Evolutionary conservation across 306 rosid genomes (phyloP), one percentile per base, ranked within the genome.

Genomic region (Trichosanthes truncata): DNA sequence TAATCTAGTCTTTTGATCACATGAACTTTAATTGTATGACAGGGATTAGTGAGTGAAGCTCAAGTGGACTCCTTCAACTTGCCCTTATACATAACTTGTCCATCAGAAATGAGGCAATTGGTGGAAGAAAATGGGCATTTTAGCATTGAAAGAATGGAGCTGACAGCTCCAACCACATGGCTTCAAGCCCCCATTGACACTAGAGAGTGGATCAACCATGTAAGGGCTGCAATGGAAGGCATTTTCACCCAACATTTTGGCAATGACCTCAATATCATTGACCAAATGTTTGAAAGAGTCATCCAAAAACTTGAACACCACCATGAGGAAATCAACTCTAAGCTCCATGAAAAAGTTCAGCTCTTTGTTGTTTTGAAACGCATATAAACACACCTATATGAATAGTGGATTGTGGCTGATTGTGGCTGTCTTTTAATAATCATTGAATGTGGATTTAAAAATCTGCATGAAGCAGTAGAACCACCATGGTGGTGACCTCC

Each of bases 61-160:
- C 9, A 81, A 67, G 86, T 88, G 76, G 90, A 88, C 69, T 75
- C 86, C 11, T 90, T 90, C 83, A 90, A 90, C 62, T 35, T 88
- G 80, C 92, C 92, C 5, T 15, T 61, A 33, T 90, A 90, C 38
- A 79, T 87, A 7, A 86, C 88, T 13, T 51, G 80, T 10, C 88
- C 84, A 14, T 88, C 87, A 48, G 90, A 88, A 62, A 82, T 90
- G 79, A 55, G 4, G 29, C 62, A 43, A 67, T 2, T 90, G 41
- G 55, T 90, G 41, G 81, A 88, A 78, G 57, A 13, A 83, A 87
- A 88, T 62, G 88, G 94, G 7, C 5, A 48, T 9, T 88, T 88
- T 45, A 81, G 21, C 80, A 82, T 88, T 18, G 89, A 88, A 41
- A 60, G 82, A 83, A 69, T 85, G 83, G 86, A 90, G 62, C 60